Evolutionary conservation across 495 filamentous ascomycete species (phyloP).

Genomic region (Aspergillus saccharolyticus): DNA sequence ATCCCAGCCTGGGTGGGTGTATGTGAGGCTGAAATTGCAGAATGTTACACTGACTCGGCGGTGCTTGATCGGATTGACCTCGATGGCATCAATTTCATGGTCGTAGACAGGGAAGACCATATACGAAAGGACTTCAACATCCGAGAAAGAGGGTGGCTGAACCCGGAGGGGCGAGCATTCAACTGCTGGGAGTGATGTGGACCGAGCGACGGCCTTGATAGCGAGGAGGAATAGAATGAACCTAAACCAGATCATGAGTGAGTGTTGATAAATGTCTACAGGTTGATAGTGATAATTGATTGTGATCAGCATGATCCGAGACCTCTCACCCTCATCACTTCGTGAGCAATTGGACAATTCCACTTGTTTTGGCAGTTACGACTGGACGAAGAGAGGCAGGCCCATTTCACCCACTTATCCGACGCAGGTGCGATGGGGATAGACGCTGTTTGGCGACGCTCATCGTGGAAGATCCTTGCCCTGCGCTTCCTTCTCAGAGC

Average conservation of each 20-base stretch:
- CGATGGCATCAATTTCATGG: background rate
- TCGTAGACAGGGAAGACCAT: background rate
- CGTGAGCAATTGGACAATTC: background rate
- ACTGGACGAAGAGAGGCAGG: background rate
- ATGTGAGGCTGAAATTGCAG: background rate
- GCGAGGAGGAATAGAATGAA: background rate
- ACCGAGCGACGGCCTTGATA: background rate
- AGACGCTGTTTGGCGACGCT: too few relatives aligned
- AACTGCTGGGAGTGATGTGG: background rate
- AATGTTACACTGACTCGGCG: background rate
- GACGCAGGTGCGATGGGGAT: background rate
- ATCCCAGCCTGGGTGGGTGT: background rate
- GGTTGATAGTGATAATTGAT: too few relatives aligned
- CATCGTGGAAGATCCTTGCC: background rate
- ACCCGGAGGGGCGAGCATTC: background rate
- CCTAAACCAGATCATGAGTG: background rate
- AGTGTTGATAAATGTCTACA: background rate
- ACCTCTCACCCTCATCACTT: background rate
- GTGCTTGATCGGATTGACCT: background rate
- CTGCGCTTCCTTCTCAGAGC: background rate
- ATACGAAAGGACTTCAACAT: background rate
- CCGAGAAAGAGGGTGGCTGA: background rate
- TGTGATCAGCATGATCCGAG: background rate
- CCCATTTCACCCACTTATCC: background rate
- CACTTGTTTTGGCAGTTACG: background rate